These are phyloP conservation scores for Daldinia concentrica DNA, from an alignment of 495 filamentous ascomycete genomes.

Conservation along the genomic window DNA sequence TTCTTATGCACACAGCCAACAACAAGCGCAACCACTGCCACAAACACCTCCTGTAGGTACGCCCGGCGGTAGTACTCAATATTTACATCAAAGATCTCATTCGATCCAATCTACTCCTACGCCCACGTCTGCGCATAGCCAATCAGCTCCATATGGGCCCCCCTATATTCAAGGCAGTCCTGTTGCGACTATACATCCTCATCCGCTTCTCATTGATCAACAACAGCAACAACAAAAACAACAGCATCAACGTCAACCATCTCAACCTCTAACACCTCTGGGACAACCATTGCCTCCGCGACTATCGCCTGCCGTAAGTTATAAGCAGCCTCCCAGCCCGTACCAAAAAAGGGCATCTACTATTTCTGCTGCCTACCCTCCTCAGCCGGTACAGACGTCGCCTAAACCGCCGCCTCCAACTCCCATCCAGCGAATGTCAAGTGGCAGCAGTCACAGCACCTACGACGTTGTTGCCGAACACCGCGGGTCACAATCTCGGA, in stretches of 20 bases:
- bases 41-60: constrained; percentile 62
- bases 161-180: constrained; percentile 65
- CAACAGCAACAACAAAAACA: constrained; percentile 55
- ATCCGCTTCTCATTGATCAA: constrained; percentile 54
- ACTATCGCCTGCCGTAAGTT: constrained; percentile 49
- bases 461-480: constrained; percentile 53
- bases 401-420: constrained; percentile 49
- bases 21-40: background rate
- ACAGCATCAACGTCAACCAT: constrained; percentile 57
- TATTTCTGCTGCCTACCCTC: constrained; percentile 45
- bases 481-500: constrained; percentile 53
- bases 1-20: background rate
- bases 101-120: constrained; percentile 64
- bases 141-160: constrained; percentile 57
- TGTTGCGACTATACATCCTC: constrained; percentile 54
- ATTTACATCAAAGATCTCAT: constrained; percentile 56
- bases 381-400: constrained; percentile 47
- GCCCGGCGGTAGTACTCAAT: constrained; percentile 54
- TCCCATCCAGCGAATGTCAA: constrained; percentile 59
- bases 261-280: constrained; percentile 65
- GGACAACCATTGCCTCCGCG: constrained; percentile 59
- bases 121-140: constrained; percentile 65
- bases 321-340: constrained; percentile 61
- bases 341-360: constrained; percentile 61
- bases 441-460: constrained; percentile 49